Evolutionary conservation across 139 green algal genomes (phyloP).

Genomic region (Penium margaritaceum): DNA sequence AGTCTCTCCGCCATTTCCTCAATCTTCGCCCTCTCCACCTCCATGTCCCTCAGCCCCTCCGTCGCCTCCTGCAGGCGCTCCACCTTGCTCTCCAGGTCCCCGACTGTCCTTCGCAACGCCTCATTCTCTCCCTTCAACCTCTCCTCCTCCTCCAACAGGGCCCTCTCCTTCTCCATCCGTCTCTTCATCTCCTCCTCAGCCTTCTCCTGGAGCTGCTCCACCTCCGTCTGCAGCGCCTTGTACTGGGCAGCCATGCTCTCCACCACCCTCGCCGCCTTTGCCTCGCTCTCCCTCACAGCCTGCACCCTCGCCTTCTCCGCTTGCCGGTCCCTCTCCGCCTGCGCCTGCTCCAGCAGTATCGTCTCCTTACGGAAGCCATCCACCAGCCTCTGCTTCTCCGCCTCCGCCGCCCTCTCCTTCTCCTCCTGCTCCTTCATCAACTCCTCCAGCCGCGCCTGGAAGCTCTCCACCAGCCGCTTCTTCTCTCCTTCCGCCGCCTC

Average conservation of each 20-base stretch:
- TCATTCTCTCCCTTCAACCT: constrained; percentile 8
- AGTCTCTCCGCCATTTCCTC: too few relatives aligned
- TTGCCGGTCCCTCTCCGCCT: neutral
- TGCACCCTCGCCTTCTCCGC: neutral
- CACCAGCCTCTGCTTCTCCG: neutral
- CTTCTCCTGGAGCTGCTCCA: neutral
- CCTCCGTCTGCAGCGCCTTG: neutral
- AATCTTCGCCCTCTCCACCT: too few relatives aligned
- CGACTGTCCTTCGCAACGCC: neutral
- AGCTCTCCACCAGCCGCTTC: neutral
- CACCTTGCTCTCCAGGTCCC: too few relatives aligned
- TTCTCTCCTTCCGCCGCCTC: neutral
- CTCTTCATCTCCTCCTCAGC: constrained; percentile 5
- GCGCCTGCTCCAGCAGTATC: neutral
- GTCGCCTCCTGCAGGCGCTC: constrained; percentile 24
- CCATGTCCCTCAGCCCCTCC: constrained; percentile 9
- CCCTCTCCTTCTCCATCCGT: constrained; percentile 24
- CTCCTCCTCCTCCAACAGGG: neutral
- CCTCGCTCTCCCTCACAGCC: neutral
- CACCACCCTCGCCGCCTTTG: neutral
- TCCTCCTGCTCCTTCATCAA: neutral
- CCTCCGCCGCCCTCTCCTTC: neutral
- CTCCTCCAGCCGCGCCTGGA: neutral
- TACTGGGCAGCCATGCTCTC: constrained; percentile 1
- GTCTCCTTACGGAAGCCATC: neutral